phyloP scores from a whole-genome alignment of 2,329 filamentous ascomycete genomes.

The Mollisia scopiformis region DNA sequence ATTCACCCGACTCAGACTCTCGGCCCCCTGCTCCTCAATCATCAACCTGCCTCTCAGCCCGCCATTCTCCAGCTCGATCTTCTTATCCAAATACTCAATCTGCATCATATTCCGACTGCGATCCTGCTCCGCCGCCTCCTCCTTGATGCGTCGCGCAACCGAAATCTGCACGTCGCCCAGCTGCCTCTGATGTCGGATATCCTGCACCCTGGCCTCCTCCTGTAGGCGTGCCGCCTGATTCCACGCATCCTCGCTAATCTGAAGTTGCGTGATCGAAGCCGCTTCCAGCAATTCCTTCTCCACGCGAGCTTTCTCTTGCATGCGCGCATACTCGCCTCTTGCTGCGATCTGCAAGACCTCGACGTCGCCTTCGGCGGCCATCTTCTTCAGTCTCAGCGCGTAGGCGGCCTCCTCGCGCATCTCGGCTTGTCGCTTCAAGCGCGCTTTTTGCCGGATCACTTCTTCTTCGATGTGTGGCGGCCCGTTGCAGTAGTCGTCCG shows the following conservation, averaged over 20 bases:
- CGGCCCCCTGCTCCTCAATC: slow-evolving; percentile 1
- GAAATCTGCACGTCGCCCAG: slow-evolving; percentile 8
- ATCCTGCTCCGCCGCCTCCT: slow-evolving; percentile 13
- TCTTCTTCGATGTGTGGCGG: slow-evolving; percentile 21
- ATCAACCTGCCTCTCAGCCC: slow-evolving; percentile 31
- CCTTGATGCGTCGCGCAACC: slow-evolving; percentile 5
- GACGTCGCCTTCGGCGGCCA: slow-evolving; percentile 7
- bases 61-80: slow-evolving; percentile 12
- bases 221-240: background rate
- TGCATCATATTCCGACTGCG: slow-evolving; percentile 9
- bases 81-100: slow-evolving; percentile 16
- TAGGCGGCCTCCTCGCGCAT: slow-evolving; percentile 13
- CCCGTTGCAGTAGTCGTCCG: slow-evolving; percentile 14
- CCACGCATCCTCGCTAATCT: slow-evolving; percentile 8
- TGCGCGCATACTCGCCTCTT: slow-evolving; percentile 9
- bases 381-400: slow-evolving; percentile 14
- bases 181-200: slow-evolving; percentile 4
- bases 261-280: slow-evolving; percentile 8
- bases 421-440: slow-evolving; percentile 15
- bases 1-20: background rate
- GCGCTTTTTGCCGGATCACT: slow-evolving; percentile 16
- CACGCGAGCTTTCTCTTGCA: slow-evolving; percentile 3
- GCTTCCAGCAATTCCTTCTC: slow-evolving; percentile 9
- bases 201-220: slow-evolving; percentile 6
- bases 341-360: slow-evolving; percentile 16